Evolutionary conservation across 176 grass and related monocot species (phyloP).

Genomic region (Phragmites australis): DNA sequence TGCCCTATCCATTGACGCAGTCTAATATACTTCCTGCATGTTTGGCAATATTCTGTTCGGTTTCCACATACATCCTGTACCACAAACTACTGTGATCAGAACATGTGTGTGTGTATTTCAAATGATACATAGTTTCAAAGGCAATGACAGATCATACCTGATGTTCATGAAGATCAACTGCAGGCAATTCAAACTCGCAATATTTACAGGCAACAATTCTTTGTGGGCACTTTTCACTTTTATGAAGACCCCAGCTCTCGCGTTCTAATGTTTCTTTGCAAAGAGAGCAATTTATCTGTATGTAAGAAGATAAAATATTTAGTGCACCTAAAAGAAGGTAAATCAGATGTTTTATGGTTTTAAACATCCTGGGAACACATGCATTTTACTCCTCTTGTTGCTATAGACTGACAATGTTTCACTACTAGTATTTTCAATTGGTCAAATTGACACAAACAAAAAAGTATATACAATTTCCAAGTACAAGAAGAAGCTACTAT

Average conservation of each 20-base stretch:
- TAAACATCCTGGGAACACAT: not conserved
- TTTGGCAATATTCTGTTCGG: constrained; percentile 80
- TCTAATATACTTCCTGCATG: constrained; percentile 82
- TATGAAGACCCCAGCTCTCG: constrained; percentile 71
- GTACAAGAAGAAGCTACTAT: not conserved
- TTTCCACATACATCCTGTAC: constrained; percentile 96
- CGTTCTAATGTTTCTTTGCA: constrained; percentile 73
- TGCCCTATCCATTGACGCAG: constrained; percentile 71
- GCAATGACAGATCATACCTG: constrained; percentile 53
- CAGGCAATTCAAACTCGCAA: constrained; percentile 88
- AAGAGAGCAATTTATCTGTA: constrained; percentile 73
- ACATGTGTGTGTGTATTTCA: not conserved
- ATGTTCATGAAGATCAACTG: constrained; percentile 83
- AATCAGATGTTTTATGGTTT: not conserved
- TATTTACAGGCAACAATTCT: constrained; percentile 87
- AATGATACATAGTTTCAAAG: not conserved
- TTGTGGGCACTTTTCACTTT: constrained; percentile 66
- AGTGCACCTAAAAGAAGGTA: not conserved
- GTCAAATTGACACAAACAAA: not conserved
- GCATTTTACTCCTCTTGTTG: constrained; percentile 26
- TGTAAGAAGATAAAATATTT: constrained; percentile 32
- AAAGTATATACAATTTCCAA: not conserved
- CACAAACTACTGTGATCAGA: constrained; percentile 27
- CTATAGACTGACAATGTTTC: not conserved
- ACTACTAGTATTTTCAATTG: constrained; percentile 18